Conservation (phyloP, 345 rosid species). For the Boechera stricta region DNA sequence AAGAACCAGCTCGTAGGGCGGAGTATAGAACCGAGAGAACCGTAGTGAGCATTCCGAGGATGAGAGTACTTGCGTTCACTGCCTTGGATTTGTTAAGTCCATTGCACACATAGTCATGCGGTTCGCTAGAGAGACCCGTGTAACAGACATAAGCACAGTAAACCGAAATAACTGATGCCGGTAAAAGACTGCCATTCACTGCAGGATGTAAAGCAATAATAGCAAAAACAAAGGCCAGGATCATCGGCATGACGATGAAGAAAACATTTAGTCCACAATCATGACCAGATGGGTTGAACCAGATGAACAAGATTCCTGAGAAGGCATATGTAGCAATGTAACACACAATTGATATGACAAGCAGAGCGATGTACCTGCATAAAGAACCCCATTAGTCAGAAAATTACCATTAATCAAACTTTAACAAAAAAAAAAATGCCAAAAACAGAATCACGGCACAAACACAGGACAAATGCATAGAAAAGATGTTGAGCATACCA, state of each 20-base stretch:
- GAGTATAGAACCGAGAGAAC: conserved; percentile 89
- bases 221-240: conserved; percentile 75
- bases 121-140: conserved; percentile 97
- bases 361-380: conserved; percentile 83
- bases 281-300: conserved; percentile 98
- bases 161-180: conserved; percentile 88
- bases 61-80: conserved; percentile 73
- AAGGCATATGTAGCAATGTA: conserved; percentile 77
- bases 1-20: conserved; percentile 95
- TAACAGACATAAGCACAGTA: conserved; percentile 96
- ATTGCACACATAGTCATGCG: conserved; percentile 88
- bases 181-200: conserved; percentile 98
- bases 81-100: conserved; percentile 84
- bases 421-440: neutral
- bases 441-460: neutral
- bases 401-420: neutral
- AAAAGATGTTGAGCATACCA: conserved; percentile 58
- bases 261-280: conserved; percentile 92
- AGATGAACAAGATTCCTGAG: conserved; percentile 86
- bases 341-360: conserved; percentile 78
- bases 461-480: neutral
- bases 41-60: conserved; percentile 93
- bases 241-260: conserved; percentile 90
- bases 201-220: conserved; percentile 85
- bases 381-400: conserved; percentile 32